A percentile compares a stretch with the other conserved stretches of the same genome.
These are phyloP conservation scores for Taphrina populina DNA, from an alignment of 1,139 yeast species.

Conservation along the genomic window DNA sequence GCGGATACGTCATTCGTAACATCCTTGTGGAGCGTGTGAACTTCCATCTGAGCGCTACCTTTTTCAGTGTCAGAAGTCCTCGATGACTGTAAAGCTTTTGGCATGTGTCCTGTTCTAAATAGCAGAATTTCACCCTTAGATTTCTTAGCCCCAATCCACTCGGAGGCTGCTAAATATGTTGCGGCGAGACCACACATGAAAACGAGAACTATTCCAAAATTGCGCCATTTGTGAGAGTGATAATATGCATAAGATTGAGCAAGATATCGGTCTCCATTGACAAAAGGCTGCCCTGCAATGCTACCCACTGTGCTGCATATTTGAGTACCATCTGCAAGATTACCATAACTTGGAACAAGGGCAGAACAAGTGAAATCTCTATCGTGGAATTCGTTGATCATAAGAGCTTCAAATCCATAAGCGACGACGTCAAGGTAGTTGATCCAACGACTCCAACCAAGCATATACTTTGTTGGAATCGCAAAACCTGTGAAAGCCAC, in stretches of 20 bases:
- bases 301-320: constrained; percentile 51
- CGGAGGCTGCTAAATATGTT: constrained; percentile 56
- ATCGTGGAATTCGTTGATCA: constrained; percentile 52
- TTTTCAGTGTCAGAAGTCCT: constrained; percentile 10
- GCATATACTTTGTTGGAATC: constrained; percentile 53
- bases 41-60: constrained; percentile 24
- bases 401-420: constrained; percentile 51
- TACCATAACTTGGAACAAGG: constrained; percentile 50
- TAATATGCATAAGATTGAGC: constrained; percentile 45
- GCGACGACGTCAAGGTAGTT: constrained; percentile 53
- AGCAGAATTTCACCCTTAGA: constrained; percentile 57
- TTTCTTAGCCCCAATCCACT: constrained; percentile 52
- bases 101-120: constrained; percentile 40
- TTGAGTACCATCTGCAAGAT: constrained; percentile 45
- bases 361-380: constrained; percentile 49
- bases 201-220: constrained; percentile 46
- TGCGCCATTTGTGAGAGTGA: constrained; percentile 47
- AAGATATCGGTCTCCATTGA: constrained; percentile 50
- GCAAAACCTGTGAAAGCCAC: constrained; percentile 72
- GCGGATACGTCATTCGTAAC: constrained; percentile 32
- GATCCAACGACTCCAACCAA: constrained; percentile 57
- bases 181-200: constrained; percentile 45
- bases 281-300: constrained; percentile 47
- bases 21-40: background rate
- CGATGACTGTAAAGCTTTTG: background rate